These are phyloP conservation scores for Phanerodontia chrysosporium DNA, from an alignment of 768 basidiomycete genomes.

Conservation along the genomic window DNA sequence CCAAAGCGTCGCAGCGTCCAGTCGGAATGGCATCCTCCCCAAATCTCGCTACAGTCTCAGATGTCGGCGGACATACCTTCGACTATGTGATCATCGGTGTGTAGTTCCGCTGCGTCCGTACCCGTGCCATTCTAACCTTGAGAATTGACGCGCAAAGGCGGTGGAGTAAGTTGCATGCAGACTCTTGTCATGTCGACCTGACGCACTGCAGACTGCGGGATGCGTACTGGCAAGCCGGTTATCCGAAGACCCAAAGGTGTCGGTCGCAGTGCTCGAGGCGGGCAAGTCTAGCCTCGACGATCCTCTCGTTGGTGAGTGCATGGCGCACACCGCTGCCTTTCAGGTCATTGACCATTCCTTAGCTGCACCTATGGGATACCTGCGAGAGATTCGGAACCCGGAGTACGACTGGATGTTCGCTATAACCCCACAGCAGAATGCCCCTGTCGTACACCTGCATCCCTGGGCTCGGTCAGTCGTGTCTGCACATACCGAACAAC, in stretches of 20 bases:
- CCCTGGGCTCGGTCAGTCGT: not conserved
- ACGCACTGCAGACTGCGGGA: not conserved
- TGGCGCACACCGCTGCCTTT: not conserved
- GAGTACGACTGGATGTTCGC: slow-evolving; percentile 4
- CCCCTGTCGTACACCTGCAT: not conserved
- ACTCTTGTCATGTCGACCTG: not conserved
- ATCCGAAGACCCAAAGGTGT: not conserved
- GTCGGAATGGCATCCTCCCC: too few relatives aligned
- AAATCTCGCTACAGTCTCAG: not conserved
- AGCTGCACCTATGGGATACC: not conserved
- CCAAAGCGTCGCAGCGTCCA: too few relatives aligned
- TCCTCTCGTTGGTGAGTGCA: slow-evolving; percentile 4
- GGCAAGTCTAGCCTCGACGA: slow-evolving; percentile 12
- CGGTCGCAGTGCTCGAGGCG: slow-evolving; percentile 28
- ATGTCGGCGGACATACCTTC: not conserved
- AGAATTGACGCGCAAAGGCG: not conserved
- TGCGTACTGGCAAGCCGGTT: slow-evolving; percentile 4
- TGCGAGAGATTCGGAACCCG: not conserved
- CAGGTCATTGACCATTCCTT: not conserved
- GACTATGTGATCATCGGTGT: slow-evolving; percentile 5
- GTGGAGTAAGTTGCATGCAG: not conserved
- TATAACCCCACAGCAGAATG: slow-evolving; percentile 1
- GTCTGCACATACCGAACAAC: not conserved
- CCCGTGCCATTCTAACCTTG: not conserved
- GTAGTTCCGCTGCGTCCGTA: not conserved